Percentiles rank a stretch among this genome's conserved stretches.
Conservation (phyloP, 495 filamentous ascomycete species). For the Aspergillus baeticus region DNA sequence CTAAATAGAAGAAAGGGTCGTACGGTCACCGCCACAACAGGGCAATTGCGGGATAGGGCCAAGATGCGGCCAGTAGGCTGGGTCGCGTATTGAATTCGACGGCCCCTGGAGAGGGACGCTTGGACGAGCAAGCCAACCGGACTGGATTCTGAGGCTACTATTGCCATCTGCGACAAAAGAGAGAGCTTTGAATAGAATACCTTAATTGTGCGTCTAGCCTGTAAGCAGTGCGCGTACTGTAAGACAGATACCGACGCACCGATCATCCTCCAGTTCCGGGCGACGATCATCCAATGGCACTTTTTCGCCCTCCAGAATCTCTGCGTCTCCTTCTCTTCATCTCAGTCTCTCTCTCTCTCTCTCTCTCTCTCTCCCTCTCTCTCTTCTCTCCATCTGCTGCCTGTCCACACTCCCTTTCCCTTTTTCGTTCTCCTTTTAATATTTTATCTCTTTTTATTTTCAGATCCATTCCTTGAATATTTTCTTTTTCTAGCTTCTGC, state of each 20-base stretch:
- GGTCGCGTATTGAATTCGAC: slow-evolving; percentile 7
- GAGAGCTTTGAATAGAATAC: background rate
- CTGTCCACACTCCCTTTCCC: slow-evolving; percentile 20
- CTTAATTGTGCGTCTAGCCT: slow-evolving; percentile 8
- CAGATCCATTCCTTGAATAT: slow-evolving; percentile 11
- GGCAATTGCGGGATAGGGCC: background rate
- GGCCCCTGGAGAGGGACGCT: slow-evolving; percentile 5
- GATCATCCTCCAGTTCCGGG: slow-evolving; percentile 21
- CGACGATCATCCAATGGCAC: slow-evolving; percentile 21
- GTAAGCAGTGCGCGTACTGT: slow-evolving; percentile 14
- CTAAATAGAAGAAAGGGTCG: background rate
- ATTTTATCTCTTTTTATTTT: slow-evolving; percentile 5
- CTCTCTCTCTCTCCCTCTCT: slow-evolving; percentile 12
- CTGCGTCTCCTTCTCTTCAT: slow-evolving; percentile 18
- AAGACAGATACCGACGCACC: slow-evolving; percentile 18
- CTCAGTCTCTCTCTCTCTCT: slow-evolving; percentile 16
- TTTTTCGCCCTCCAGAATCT: slow-evolving; percentile 1
- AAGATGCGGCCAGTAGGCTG: background rate
- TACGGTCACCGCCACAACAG: slow-evolving; percentile 11
- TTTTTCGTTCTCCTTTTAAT: slow-evolving; percentile 21
- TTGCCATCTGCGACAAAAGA: background rate
- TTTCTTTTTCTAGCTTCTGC: slow-evolving; percentile 17
- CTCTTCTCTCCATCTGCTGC: slow-evolving; percentile 6
- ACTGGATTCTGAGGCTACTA: background rate
- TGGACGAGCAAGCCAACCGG: background rate